These are phyloP conservation scores for Aegilops bicornis DNA, from an alignment of 176 grass and related monocot genomes.

Conservation along the genomic window DNA sequence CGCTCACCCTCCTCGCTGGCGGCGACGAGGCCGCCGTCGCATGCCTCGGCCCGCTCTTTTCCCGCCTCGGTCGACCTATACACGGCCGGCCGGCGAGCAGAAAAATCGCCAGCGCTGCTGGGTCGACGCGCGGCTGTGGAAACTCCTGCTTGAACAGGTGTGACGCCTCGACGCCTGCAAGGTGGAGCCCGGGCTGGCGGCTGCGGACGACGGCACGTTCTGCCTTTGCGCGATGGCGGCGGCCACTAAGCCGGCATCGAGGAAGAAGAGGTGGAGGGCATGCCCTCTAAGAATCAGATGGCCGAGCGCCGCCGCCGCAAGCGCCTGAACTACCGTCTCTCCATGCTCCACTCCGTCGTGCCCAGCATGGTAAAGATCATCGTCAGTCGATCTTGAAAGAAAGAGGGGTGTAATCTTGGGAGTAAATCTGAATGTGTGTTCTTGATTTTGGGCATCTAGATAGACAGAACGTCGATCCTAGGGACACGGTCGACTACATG, in stretches of 20 bases:
- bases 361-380: conserved; percentile 76
- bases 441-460: conserved; percentile 36
- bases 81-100: no score
- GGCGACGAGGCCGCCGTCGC: no score
- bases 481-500: conserved; percentile 76
- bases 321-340: conserved; percentile 94
- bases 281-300: conserved; percentile 98
- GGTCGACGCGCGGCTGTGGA: no score
- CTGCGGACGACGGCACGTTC: conserved; percentile 25
- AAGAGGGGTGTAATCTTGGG: background rate
- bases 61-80: no score
- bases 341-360: conserved; percentile 92
- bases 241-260: conserved; percentile 32
- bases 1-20: no score
- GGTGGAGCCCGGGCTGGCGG: conserved; percentile 53
- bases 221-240: background rate
- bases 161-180: conserved; percentile 50
- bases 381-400: background rate
- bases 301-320: conserved; percentile 92
- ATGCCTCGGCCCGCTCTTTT: no score
- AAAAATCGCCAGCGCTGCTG: no score
- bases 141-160: no score
- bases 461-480: conserved; percentile 92
- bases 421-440: background rate
- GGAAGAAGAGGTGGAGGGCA: conserved; percentile 89